Evolutionary conservation across 2,329 filamentous ascomycete species (phyloP), one percentile per base, ranked within the genome.

Genomic region (Arthrobotrys musiformis): DNA sequence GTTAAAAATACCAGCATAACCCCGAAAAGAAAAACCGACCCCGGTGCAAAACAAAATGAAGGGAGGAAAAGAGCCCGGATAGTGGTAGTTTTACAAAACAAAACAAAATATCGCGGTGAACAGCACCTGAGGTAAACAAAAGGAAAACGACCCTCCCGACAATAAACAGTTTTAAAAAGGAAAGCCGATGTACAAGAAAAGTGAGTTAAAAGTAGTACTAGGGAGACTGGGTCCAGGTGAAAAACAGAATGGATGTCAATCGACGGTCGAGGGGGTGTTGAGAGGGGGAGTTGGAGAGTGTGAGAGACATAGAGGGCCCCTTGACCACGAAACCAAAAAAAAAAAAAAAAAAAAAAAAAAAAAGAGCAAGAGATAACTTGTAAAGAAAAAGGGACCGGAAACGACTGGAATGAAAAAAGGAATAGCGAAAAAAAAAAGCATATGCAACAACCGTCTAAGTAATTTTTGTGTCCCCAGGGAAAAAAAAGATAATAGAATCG

Each of bases 391-490:
- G n/a, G n/a, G n/a, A n/a, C 46, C 64, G 58, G 48, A 58, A 70
- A 33, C 30, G 58, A 76, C 72, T 70, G 64, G 60, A 61, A 77
- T 52, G 58, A 60, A 37, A 76, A 70, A 6, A 40, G 44, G 52
- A 61, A 76, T 13, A 11, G 11, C 30, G 6, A 11, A 2, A 44
- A 46, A 63, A 46, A 1, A 30, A 58, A 48, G 61, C 6, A 63
- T 56, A 70, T 77, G 73, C 66, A 40, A 70, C 73, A 66, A 46
- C 73, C 73, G 73, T 77, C 73, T 77, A 77, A 56, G 44, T 76
- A 64, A 63, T 69, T 76, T 68, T 76, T 76, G 60, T 77, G 62
- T 66, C 66, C 72, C 66, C 66, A 22, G n/a, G n/a, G n/a, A n/a
- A 37, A 52, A 58, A 30, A 54, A 56, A 75, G 50, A 15, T 63